Percentiles rank a stretch among this genome's conserved stretches.
Evolutionary conservation across 2,329 filamentous ascomycete species (phyloP).

Genomic region (Apiospora hydei): DNA sequence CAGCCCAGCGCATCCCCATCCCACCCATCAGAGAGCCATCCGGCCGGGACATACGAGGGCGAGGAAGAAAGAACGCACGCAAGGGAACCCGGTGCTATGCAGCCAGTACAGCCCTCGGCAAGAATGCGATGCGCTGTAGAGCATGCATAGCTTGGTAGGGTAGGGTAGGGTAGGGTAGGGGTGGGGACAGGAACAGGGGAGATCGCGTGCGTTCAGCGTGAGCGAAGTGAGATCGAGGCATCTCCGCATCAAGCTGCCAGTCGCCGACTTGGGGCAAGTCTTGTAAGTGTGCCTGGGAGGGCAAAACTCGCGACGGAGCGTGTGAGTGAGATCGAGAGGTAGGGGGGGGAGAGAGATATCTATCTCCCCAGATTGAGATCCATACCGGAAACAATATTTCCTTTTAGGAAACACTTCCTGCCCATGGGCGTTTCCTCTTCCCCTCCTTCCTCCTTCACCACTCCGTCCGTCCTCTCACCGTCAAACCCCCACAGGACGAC

Average conservation of each 20-base stretch:
- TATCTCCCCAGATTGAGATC: not conserved
- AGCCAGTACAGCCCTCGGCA: not conserved
- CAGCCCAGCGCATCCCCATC: not conserved
- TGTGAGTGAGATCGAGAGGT: not conserved
- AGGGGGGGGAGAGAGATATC: not conserved
- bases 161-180: not conserved
- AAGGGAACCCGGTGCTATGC: not conserved
- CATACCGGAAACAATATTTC: not conserved
- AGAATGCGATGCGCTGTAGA: not conserved
- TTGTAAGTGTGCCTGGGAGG: not conserved
- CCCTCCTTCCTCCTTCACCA: not conserved
- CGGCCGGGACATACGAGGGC: conserved; percentile 6
- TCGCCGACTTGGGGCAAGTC: not conserved
- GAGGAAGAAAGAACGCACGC: not conserved
- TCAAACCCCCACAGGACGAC: not conserved
- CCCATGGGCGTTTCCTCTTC: not conserved
- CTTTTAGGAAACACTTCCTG: not conserved
- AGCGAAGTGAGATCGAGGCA: conserved; percentile 9
- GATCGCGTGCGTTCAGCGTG: not conserved
- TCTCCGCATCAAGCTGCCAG: conserved; percentile 1
- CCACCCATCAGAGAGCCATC: not conserved
- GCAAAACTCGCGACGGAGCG: not conserved
- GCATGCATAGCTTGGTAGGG: not conserved
- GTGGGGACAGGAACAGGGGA: conserved; percentile 3
- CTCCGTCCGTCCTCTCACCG: not conserved